phyloP scores from a whole-genome alignment of 2,329 filamentous ascomycete genomes.

The Fusarium buharicum region DNA sequence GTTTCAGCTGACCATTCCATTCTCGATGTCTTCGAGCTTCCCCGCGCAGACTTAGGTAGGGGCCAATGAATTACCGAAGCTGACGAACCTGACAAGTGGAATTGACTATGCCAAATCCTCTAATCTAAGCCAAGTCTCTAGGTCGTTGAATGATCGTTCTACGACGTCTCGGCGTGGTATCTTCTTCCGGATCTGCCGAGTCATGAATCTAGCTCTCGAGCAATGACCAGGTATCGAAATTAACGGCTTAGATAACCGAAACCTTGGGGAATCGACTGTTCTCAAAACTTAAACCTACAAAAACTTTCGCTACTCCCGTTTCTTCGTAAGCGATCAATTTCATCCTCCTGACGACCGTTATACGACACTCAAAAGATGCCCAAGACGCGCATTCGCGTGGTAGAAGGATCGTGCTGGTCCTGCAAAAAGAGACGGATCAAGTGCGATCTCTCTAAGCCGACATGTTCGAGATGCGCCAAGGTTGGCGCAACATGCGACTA shows the following conservation, averaged over 20 bases:
- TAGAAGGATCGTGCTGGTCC: slow-evolving; percentile 56
- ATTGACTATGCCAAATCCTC: neutral
- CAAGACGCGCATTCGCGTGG: slow-evolving; percentile 39
- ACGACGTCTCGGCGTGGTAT: neutral
- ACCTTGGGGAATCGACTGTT: neutral
- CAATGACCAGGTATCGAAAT: neutral
- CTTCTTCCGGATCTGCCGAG: neutral
- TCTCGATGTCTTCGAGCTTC: slow-evolving; percentile 5
- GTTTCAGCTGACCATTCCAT: neutral
- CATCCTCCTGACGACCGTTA: neutral
- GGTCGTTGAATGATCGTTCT: neutral
- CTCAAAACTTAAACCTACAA: neutral
- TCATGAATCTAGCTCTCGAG: neutral
- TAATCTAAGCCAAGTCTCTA: neutral
- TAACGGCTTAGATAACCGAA: slow-evolving; percentile 2
- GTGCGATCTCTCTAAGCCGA: slow-evolving; percentile 53
- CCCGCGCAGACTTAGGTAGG: slow-evolving; percentile 10
- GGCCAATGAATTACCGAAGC: neutral
- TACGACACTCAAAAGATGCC: neutral
- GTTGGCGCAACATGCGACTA: slow-evolving; percentile 43
- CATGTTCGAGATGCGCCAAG: slow-evolving; percentile 52
- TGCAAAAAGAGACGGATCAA: slow-evolving; percentile 58
- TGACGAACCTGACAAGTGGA: neutral
- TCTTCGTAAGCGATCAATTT: neutral
- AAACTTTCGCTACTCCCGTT: neutral